phyloP scores from a whole-genome alignment of 1,284 basidiomycete genomes.

The Boletus chippewaensis region DNA sequence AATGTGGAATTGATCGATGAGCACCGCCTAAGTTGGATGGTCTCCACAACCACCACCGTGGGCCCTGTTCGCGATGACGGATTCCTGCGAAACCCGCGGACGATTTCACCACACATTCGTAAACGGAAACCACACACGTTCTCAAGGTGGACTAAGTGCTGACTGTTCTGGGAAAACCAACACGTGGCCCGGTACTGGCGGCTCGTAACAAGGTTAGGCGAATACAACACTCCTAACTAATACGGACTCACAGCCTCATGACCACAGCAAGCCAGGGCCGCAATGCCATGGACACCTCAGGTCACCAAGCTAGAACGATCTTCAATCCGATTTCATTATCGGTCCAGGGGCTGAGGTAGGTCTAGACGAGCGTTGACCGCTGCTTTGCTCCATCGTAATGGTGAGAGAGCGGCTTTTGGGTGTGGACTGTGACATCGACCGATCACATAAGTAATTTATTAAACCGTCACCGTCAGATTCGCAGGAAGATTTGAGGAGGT shows the following conservation, averaged over 20 bases:
- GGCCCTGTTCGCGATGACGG: constrained; percentile 17
- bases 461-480: background rate
- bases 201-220: constrained; percentile 11
- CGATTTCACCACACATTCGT: constrained; percentile 11
- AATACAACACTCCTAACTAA: constrained; percentile 18
- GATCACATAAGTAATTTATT: background rate
- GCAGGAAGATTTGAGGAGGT: background rate
- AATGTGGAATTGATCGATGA: constrained; percentile 1
- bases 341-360: background rate
- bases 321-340: background rate
- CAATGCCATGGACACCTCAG: background rate
- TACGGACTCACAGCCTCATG: constrained; percentile 13
- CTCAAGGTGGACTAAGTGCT: constrained; percentile 12
- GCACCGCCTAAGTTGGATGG: background rate
- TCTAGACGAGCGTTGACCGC: too few species aligned
- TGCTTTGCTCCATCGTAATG: background rate
- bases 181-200: constrained; percentile 15
- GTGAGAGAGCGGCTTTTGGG: constrained; percentile 13
- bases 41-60: background rate
- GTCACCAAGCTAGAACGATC: background rate
- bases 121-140: constrained; percentile 7
- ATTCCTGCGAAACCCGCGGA: constrained; percentile 24
- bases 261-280: too few species aligned
- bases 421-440: background rate
- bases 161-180: constrained; percentile 15